These are phyloP conservation scores for Juncus inflexus DNA, from an alignment of 176 grass and related monocot species.

Conservation along the genomic window DNA sequence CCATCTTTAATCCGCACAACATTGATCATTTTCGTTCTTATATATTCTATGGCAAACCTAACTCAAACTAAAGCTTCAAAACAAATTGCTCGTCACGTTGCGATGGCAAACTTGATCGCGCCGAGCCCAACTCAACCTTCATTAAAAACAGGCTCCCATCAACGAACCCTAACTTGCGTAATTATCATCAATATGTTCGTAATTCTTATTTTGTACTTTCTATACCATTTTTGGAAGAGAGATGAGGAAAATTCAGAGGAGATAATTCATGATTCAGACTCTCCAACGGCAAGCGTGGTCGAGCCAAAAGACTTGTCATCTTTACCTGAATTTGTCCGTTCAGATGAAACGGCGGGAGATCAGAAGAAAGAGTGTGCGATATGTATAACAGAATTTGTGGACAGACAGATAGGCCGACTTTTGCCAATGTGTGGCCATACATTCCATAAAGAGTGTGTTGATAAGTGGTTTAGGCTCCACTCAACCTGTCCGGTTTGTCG, in stretches of 20 bases:
- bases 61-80: no score
- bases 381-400: conserved; percentile 47
- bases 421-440: conserved; percentile 49
- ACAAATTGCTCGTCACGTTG: background rate
- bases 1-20: no score
- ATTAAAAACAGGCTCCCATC: background rate
- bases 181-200: conserved; percentile 23
- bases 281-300: background rate
- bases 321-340: conserved; percentile 34
- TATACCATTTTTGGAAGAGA: conserved; percentile 35
- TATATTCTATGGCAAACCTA: no score
- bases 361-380: conserved; percentile 47
- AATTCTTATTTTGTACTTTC: conserved; percentile 25
- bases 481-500: conserved; percentile 48
- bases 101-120: conserved; percentile 16
- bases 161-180: conserved; percentile 24
- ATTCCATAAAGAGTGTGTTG: conserved; percentile 43
- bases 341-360: background rate
- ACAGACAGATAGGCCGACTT: conserved; percentile 35
- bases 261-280: background rate
- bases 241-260: background rate
- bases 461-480: conserved; percentile 50
- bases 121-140: background rate
- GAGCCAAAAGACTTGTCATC: conserved; percentile 9
- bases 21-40: no score